Evolutionary conservation across 2,329 filamentous ascomycete genomes (phyloP), one percentile per base, ranked within the genome.

Genomic region (Epichloe glyceriae): DNA sequence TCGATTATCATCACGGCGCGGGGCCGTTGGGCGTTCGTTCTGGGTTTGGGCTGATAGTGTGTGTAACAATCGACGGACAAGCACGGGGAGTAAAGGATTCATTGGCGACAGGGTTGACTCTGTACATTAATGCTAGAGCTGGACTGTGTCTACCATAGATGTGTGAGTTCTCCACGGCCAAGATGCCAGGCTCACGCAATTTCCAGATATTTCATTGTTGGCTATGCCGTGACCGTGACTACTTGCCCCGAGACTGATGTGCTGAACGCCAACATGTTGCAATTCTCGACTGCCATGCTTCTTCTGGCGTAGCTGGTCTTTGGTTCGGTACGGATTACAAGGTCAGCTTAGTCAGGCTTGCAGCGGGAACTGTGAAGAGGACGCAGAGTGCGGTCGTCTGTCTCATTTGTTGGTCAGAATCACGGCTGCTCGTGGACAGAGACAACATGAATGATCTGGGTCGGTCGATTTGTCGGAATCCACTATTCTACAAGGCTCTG

Each of bases 101-200:
- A 22, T 45, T 33, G 41, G 17, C 33, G 41, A 41, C 3, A n/a
- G 41, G 11, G 19, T 46, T 50, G 20, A 45, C 12, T n/a, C 26
- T 50, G 47, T 50, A 50, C 11, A 50, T 10, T 50, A 50, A 38
- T 49, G 20, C 14, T 26, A 35, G 47, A 47, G 34, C 46, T 47
- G 38, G 47, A 19, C 17, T 49, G 8, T 43, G 47, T 15, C 30
- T 37, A 43, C 17, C 35, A 39, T 7, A 37, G 8, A 42, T 30
- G 26, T 22, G 19, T 34, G n/a, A 22, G n/a, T 17, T 22, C 26
- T 43, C 42, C 19, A n/a, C 17, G 39, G 19, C 30, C 5, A 34
- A 46, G 10, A 5, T 14, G 10, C 15, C 5, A 8, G 6, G 10
- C 34, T 22, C 15, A 34, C 8, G 34, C 34, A 15, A 22, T 11